phyloP scores from a whole-genome alignment of 768 basidiomycete species.

The Amanita pseudoporphyria region DNA sequence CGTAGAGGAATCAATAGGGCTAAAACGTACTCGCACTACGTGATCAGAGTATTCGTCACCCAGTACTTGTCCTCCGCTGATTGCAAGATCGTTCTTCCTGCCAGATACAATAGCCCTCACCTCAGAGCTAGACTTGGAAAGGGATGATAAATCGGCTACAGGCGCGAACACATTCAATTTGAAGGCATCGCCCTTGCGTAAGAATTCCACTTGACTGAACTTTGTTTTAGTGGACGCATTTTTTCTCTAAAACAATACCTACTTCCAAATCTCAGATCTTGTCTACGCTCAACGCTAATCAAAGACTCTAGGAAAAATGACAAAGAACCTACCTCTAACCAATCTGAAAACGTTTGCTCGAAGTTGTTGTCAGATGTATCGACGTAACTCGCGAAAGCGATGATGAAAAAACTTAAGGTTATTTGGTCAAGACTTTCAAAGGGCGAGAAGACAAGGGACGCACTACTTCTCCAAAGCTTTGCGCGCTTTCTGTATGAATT shows the following conservation, averaged over 20 bases:
- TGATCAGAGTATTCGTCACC: constrained; percentile 96
- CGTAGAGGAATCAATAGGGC: background rate
- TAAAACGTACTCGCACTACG: constrained; percentile 64
- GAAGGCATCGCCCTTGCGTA: constrained; percentile 75
- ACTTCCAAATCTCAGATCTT: constrained; percentile 93
- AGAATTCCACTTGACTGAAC: constrained; percentile 72
- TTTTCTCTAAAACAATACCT: constrained; percentile 19
- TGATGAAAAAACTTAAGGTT: constrained; percentile 78
- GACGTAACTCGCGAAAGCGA: constrained; percentile 88
- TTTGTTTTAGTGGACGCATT: background rate
- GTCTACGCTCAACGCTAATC: constrained; percentile 26
- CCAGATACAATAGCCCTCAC: constrained; percentile 50
- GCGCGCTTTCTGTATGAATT: constrained; percentile 52
- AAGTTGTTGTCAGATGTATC: constrained; percentile 47
- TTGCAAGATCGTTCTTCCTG: constrained; percentile 66
- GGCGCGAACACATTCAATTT: constrained; percentile 87
- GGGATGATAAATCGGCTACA: constrained; percentile 73
- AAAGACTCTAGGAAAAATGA: background rate
- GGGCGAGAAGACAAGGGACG: constrained; percentile 15
- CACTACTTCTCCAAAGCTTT: constrained; percentile 87
- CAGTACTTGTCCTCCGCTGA: constrained; percentile 73
- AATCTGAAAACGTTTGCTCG: constrained; percentile 68
- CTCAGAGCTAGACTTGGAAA: constrained; percentile 62
- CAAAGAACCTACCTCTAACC: constrained; percentile 57
- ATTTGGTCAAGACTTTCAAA: background rate